Evolutionary conservation across 2,329 filamentous ascomycete species (phyloP).

Genomic region (Aotearoamyces nothofagi): DNA sequence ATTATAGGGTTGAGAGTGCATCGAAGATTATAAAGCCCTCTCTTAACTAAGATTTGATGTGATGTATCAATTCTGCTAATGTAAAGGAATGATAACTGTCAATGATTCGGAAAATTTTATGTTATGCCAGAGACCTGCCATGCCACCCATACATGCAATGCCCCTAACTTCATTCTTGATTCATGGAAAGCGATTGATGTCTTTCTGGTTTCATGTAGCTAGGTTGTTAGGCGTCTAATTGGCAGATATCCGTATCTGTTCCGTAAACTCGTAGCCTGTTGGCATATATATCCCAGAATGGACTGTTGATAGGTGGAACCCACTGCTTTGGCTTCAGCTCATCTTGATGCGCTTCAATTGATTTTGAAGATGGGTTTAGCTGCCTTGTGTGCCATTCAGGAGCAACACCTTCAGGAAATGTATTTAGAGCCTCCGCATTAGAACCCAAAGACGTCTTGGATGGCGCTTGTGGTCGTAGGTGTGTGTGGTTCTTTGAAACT

Average conservation of each 20-base stretch:
- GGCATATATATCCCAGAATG: constrained; percentile 17
- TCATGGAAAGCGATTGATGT: too few relatives aligned
- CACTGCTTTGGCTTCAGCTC: constrained; percentile 5
- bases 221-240: constrained; percentile 9
- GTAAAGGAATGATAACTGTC: too few relatives aligned
- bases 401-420: not conserved
- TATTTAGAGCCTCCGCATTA: too few relatives aligned
- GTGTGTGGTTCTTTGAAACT: not conserved
- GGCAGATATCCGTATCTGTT: constrained; percentile 14
- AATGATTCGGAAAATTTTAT: constrained; percentile 1
- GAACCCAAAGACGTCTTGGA: too few relatives aligned
- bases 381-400: constrained; percentile 5
- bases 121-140: not conserved
- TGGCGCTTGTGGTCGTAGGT: constrained; percentile 1
- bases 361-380: constrained; percentile 2
- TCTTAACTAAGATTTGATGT: too few relatives aligned
- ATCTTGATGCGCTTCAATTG: not conserved
- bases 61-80: too few relatives aligned
- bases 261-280: constrained; percentile 20
- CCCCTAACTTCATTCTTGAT: too few relatives aligned
- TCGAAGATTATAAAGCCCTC: not conserved
- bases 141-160: too few relatives aligned
- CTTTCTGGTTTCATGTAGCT: too few relatives aligned
- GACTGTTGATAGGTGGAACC: constrained; percentile 6
- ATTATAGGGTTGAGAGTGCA: not conserved